Conservation (phyloP, 345 rosid species). For the Melaleuca alternifolia region DNA sequence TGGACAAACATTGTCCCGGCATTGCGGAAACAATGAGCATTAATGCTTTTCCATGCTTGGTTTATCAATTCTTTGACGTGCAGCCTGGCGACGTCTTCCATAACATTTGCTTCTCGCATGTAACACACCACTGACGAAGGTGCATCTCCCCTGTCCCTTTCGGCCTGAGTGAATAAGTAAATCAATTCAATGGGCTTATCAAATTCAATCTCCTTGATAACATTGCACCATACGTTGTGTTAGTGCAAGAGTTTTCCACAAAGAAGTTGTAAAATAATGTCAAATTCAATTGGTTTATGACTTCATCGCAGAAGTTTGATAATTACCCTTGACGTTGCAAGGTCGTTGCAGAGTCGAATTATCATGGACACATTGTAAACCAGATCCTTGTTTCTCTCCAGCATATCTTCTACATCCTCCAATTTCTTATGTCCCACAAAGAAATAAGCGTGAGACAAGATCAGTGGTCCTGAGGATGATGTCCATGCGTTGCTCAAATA, state of each 20-base stretch:
- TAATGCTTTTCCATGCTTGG: slow-evolving; percentile 32
- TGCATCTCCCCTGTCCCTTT: slow-evolving; percentile 46
- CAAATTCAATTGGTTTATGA: neutral
- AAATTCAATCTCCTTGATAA: too few species aligned
- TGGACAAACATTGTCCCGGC: neutral
- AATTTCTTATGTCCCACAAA: neutral
- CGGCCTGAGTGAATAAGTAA: slow-evolving; percentile 15
- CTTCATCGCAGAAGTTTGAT: neutral
- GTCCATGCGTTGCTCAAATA: slow-evolving; percentile 32
- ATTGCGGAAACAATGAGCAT: slow-evolving; percentile 4
- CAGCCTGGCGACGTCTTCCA: slow-evolving; percentile 21
- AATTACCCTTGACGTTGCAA: slow-evolving; percentile 29
- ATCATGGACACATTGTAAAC: slow-evolving; percentile 18
- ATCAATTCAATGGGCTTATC: neutral
- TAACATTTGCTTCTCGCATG: slow-evolving; percentile 27
- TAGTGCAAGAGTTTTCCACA: neutral
- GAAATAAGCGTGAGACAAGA: slow-evolving; percentile 14
- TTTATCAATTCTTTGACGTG: slow-evolving; percentile 14
- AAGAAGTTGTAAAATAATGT: neutral
- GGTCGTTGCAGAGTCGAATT: slow-evolving; percentile 42
- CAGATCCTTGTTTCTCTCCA: slow-evolving; percentile 13
- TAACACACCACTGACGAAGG: slow-evolving; percentile 33
- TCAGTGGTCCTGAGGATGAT: slow-evolving; percentile 29
- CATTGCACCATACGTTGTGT: too few species aligned
- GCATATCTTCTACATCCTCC: neutral